Percentiles rank a stretch among this genome's conserved stretches.
These are phyloP conservation scores for Closterium sp. DNA, from an alignment of 139 green algal genomes.

Conservation along the genomic window DNA sequence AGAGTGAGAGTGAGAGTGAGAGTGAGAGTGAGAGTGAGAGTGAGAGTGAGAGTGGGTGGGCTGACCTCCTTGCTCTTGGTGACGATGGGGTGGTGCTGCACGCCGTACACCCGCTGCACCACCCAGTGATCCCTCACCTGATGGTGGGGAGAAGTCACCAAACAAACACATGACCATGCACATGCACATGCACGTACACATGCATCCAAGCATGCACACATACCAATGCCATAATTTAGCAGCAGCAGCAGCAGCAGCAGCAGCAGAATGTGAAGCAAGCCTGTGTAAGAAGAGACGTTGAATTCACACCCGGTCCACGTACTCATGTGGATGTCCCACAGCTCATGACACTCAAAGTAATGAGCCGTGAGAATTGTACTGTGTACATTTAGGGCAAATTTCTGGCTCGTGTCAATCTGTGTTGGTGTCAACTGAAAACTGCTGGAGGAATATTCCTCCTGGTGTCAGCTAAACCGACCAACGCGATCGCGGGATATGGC, in stretches of 20 bases:
- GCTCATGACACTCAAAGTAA: too few species aligned
- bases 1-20: background rate
- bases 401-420: too few species aligned
- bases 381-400: too few species aligned
- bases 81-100: slow-evolving; percentile 12
- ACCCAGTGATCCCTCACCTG: background rate
- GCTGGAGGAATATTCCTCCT: too few species aligned
- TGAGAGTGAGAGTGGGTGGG: background rate
- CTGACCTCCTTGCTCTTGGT: slow-evolving; percentile 10
- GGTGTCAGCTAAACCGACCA: too few species aligned
- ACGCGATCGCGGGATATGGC: too few species aligned
- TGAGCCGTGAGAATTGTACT: too few species aligned
- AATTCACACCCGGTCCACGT: background rate
- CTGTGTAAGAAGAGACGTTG: background rate
- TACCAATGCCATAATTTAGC: background rate
- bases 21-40: background rate
- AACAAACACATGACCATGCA: background rate
- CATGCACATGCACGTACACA: background rate
- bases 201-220: background rate
- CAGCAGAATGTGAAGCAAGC: background rate
- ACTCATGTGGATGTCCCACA: too few species aligned
- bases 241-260: too few species aligned
- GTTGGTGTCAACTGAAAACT: too few species aligned
- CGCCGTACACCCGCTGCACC: background rate
- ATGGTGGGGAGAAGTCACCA: background rate